Conservation (phyloP, 2,329 filamentous ascomycete genomes). For the Hymenoscyphus salicellus region DNA sequence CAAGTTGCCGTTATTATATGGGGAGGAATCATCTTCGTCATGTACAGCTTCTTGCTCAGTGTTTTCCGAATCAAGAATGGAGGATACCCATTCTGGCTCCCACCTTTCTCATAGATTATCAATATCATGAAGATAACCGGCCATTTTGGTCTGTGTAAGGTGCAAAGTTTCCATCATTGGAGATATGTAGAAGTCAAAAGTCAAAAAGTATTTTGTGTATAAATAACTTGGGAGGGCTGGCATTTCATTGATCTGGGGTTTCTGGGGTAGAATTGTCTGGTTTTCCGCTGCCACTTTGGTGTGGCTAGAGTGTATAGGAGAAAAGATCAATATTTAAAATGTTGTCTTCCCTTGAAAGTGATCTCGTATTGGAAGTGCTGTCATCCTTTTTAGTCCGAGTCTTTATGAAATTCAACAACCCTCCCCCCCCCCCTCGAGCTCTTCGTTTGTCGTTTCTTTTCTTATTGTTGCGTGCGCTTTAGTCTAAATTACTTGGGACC, state of each 20-base stretch:
- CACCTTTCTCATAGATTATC: conserved; percentile 62
- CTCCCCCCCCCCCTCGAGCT: too few species aligned
- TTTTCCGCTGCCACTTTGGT: not conserved
- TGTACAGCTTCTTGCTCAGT: conserved; percentile 93
- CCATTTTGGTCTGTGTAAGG: not conserved
- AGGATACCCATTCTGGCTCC: conserved; percentile 90
- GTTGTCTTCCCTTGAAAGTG: not conserved
- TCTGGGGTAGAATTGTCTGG: conserved; percentile 13
- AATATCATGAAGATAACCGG: not conserved
- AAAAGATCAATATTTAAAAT: not conserved
- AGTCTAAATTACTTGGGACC: too few species aligned
- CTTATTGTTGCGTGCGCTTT: too few species aligned
- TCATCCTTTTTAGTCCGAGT: too few species aligned
- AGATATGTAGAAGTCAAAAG: conserved; percentile 3
- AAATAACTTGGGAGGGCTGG: conserved; percentile 4
- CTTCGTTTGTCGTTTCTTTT: too few species aligned
- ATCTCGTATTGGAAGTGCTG: not conserved
- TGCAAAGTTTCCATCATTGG: not conserved
- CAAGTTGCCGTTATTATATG: conserved; percentile 78
- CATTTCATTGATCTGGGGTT: not conserved
- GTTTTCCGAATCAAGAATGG: conserved; percentile 93
- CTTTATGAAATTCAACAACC: too few species aligned
- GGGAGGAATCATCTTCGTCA: conserved; percentile 70
- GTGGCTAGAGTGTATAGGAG: not conserved
- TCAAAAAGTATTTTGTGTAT: conserved; percentile 3